Conservation (phyloP, 179 eudicot genomes). For the Beta lomatogona region DNA sequence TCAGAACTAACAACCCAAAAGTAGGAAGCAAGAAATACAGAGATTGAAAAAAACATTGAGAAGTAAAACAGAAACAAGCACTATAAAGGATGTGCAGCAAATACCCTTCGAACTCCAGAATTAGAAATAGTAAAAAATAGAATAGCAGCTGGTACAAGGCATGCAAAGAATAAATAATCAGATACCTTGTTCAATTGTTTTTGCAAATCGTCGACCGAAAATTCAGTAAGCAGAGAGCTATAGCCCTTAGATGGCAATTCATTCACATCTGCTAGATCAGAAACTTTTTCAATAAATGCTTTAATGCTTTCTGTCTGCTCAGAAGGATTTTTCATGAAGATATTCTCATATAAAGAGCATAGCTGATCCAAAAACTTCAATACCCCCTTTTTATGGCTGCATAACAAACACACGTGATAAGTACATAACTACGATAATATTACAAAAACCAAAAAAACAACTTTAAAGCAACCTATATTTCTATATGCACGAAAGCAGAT, state of each 20-base stretch:
- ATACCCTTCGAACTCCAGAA: background rate
- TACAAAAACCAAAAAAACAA: background rate
- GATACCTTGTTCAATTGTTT: slow-evolving; percentile 69
- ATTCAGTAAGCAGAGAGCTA: slow-evolving; percentile 49
- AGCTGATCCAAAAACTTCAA: slow-evolving; percentile 79
- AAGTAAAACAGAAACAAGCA: background rate
- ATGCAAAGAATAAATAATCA: background rate
- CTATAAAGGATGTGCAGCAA: background rate
- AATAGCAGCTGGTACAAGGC: background rate
- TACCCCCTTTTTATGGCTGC: slow-evolving; percentile 81
- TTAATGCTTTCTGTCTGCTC: slow-evolving; percentile 42
- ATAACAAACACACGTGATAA: slow-evolving; percentile 21
- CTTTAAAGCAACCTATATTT: background rate
- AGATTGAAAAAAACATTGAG: background rate
- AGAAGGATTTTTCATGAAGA: slow-evolving; percentile 46
- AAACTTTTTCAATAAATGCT: slow-evolving; percentile 58
- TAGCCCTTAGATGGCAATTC: slow-evolving; percentile 58
- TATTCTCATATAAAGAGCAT: slow-evolving; percentile 62
- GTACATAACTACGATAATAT: background rate
- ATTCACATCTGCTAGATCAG: slow-evolving; percentile 61
- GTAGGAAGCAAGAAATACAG: background rate
- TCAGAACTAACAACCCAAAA: background rate
- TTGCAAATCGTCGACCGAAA: slow-evolving; percentile 49
- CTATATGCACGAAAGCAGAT: background rate
- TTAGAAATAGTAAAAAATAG: background rate